These are phyloP conservation scores for Pulveroboletus sp. DNA, from an alignment of 768 basidiomycete species.

Conservation along the genomic window DNA sequence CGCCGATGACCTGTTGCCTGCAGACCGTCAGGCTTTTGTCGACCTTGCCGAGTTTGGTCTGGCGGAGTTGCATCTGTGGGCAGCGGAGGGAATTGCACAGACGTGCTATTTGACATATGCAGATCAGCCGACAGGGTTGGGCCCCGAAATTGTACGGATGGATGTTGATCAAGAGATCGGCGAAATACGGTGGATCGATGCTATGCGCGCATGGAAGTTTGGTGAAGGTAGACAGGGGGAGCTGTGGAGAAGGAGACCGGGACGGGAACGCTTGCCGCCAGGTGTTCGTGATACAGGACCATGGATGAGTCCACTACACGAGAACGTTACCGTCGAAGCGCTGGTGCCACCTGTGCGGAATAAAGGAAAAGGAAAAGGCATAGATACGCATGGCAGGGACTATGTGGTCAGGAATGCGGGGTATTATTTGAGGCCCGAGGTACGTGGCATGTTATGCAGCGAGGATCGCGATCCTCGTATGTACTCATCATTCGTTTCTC, in stretches of 20 bases:
- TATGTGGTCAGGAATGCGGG: slow-evolving; percentile 42
- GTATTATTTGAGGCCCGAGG: slow-evolving; percentile 71
- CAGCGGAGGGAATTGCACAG: slow-evolving; percentile 69
- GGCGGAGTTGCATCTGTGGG: slow-evolving; percentile 64
- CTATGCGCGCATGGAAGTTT: slow-evolving; percentile 43
- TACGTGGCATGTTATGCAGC: slow-evolving; percentile 23
- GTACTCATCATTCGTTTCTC: background rate
- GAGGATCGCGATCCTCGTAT: background rate
- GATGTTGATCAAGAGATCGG: slow-evolving; percentile 5
- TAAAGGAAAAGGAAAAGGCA: background rate
- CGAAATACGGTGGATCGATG: slow-evolving; percentile 22
- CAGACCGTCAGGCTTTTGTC: slow-evolving; percentile 29
- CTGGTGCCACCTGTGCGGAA: background rate
- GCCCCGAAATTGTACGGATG: slow-evolving; percentile 46
- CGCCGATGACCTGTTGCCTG: slow-evolving; percentile 14
- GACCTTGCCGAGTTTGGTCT: slow-evolving; percentile 43
- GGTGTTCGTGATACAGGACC: slow-evolving; percentile 40
- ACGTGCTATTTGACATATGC: slow-evolving; percentile 70
- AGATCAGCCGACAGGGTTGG: slow-evolving; percentile 64
- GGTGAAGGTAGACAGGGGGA: background rate
- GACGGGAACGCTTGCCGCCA: slow-evolving; percentile 42
- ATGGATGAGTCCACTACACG: slow-evolving; percentile 12
- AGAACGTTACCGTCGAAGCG: slow-evolving; percentile 6
- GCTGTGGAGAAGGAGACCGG: slow-evolving; percentile 9
- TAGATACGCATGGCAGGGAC: slow-evolving; percentile 38